Percentiles rank a stretch among this genome's conserved stretches.
Conservation (phyloP, 352 stramenopile species). For the Globisporangium cystogenes region DNA sequence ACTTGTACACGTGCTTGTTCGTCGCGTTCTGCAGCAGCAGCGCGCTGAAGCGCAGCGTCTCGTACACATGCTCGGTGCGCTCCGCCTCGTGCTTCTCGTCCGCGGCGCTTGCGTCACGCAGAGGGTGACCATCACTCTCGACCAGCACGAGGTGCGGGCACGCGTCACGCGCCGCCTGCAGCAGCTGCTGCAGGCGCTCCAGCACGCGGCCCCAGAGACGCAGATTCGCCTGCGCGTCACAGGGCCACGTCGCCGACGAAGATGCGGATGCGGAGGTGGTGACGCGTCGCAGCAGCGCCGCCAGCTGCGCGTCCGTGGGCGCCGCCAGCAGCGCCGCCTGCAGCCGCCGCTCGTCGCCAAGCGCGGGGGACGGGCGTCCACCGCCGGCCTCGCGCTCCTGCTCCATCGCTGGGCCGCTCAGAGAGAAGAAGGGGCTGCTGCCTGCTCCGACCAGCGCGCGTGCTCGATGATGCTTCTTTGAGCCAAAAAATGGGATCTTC, state of each 20-base stretch:
- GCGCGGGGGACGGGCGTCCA: not conserved
- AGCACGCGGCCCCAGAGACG: constrained; percentile 63
- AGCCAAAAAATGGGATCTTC: too few relatives aligned
- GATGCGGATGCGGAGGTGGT: constrained; percentile 4
- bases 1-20: constrained; percentile 75
- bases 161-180: constrained; percentile 31
- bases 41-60: constrained; percentile 68
- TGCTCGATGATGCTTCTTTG: too few relatives aligned
- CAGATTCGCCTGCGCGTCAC: constrained; percentile 76
- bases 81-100: constrained; percentile 23
- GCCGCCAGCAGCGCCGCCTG: constrained; percentile 57
- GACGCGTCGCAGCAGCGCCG: constrained; percentile 57
- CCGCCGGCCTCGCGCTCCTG: not conserved
- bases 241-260: constrained; percentile 41
- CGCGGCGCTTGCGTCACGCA: constrained; percentile 12
- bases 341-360: constrained; percentile 46
- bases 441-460: too few relatives aligned
- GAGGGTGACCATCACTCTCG: constrained; percentile 1
- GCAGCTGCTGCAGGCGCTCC: constrained; percentile 41
- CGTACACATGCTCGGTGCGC: constrained; percentile 48
- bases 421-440: too few relatives aligned
- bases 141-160: constrained; percentile 43
- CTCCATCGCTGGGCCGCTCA: not conserved
- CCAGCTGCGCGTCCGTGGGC: constrained; percentile 30
- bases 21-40: constrained; percentile 75